Percentiles rank a stretch among this genome's conserved stretches.
Conservation (phyloP, 2,329 filamentous ascomycete genomes). For the Fusarium sp. region DNA sequence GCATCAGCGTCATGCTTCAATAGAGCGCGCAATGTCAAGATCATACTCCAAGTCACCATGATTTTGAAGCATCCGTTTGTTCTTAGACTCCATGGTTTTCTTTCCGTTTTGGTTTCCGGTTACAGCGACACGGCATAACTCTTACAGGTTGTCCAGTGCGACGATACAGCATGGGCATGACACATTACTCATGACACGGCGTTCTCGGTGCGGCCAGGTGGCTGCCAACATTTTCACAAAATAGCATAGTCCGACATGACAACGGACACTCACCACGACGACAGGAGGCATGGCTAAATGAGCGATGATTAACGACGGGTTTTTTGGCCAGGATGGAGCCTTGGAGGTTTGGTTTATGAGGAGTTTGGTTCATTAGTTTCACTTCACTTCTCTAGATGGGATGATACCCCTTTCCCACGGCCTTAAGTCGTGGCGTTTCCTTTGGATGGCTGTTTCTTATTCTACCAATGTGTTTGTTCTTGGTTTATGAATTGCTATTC, state of each 20-base stretch:
- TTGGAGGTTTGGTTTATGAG: constrained; percentile 24
- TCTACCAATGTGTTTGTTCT: neutral
- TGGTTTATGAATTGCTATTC: neutral
- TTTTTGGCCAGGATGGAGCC: constrained; percentile 27
- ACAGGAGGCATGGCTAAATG: constrained; percentile 36
- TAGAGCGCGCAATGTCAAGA: constrained; percentile 67
- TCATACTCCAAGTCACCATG: constrained; percentile 50
- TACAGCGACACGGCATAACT: constrained; percentile 33
- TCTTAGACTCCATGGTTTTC: constrained; percentile 31
- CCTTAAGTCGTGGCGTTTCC: constrained; percentile 35
- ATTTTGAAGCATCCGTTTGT: constrained; percentile 18
- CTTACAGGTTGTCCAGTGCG: constrained; percentile 36
- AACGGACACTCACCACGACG: constrained; percentile 18
- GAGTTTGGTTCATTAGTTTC: constrained; percentile 40
- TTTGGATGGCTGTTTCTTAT: constrained; percentile 12
- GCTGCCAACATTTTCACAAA: constrained; percentile 37
- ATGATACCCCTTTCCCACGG: constrained; percentile 53
- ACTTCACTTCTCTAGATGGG: constrained; percentile 54
- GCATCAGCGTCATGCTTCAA: constrained; percentile 72
- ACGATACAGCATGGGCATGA: constrained; percentile 29
- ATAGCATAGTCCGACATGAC: constrained; percentile 32
- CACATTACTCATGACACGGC: constrained; percentile 39
- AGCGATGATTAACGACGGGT: constrained; percentile 47
- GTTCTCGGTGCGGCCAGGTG: constrained; percentile 38
- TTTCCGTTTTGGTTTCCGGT: constrained; percentile 36